Conservation (phyloP, 2,329 filamentous ascomycete species). For the Aspergillus flavus region DNA sequence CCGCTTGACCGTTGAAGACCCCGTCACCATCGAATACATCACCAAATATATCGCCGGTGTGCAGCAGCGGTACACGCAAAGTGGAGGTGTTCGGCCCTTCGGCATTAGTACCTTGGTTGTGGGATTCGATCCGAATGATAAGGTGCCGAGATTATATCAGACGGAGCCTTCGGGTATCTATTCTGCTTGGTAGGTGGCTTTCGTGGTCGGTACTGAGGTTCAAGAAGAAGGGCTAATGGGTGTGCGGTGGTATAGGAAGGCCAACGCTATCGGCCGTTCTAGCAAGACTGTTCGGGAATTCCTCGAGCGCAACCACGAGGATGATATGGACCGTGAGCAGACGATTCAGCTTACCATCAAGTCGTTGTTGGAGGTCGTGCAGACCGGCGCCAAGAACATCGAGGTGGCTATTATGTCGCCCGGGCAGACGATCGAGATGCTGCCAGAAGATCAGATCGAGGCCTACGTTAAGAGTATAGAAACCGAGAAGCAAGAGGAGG, state of each 20-base stretch:
- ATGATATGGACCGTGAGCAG: constrained; percentile 92
- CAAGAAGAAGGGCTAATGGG: constrained; percentile 1
- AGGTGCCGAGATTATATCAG: constrained; percentile 88
- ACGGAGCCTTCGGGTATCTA: constrained; percentile 99
- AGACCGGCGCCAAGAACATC: constrained; percentile 99
- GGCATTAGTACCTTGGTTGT: constrained; percentile 97
- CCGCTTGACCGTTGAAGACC: constrained; percentile 94
- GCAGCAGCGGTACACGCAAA: constrained; percentile 98
- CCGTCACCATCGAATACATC: constrained; percentile 97
- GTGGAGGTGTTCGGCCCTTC: constrained; percentile 96
- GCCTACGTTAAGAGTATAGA: constrained; percentile 98
- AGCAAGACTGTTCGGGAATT: constrained; percentile 99
- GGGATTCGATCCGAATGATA: constrained; percentile 94
- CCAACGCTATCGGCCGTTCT: constrained; percentile 95
- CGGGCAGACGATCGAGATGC: constrained; percentile 86
- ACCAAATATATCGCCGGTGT: constrained; percentile 98
- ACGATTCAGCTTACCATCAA: constrained; percentile 98
- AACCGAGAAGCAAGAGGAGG: constrained; percentile 98
- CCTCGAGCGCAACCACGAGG: constrained; percentile 97
- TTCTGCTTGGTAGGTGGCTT: constrained; percentile 79
- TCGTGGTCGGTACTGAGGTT: not conserved
- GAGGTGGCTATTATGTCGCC: constrained; percentile 98
- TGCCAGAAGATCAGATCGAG: constrained; percentile 95
- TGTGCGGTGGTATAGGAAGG: constrained; percentile 70
- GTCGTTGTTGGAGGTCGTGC: constrained; percentile 94